Base-by-base conservation (phyloP, 257 asterid genomes). In the Capsicum pubescens region DNA sequence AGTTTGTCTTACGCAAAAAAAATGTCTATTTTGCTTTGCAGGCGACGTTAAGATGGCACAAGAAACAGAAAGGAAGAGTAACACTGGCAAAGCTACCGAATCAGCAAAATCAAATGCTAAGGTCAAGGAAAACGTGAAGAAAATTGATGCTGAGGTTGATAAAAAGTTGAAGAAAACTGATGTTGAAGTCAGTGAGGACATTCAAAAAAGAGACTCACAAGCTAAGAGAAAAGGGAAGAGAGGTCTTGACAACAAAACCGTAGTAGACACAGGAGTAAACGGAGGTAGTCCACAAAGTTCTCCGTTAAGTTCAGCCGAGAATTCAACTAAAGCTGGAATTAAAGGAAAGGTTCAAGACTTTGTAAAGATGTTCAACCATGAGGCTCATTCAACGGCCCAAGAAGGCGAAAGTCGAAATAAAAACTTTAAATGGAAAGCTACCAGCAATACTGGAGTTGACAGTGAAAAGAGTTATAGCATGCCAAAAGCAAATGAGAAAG, bases 271-370 rank as follows among this genome's bases (percentile, higher is more conserved):
- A 57, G 87, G 83, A 44, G 86, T 64, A 10, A 83, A 78, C n/a
- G 84, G 83, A 82, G 60, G 85, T 80, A 87, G 78, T 83, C 81
- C 39, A 59, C 85, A 79, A 83, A 84, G 78, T 68, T 82, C 84
- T 50, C 83, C 82, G 1, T 61, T 2, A 79, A 80, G 21, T 59
- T 79, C 92, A 36, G 87, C 85, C 74, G 86, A 66, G 21, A 76
- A 66, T 86, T 66, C 71, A 55, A 83, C 71, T 82, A 90, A 83
- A 86, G 83, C 69, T 84, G 86, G 90, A 88, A 91, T 82, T 55
- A 90, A 87, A 82, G 92, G 97, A 58, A 95, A 93, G 88, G 95
- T 96, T 36, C 91, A 87, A 76, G 95, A 93, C 52, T 94, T 94
- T 81, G 98, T 91, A 57, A 92, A 94, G 87, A 91, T 91, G 66